phyloP scores from a whole-genome alignment of 176 grass and related monocot species.

The Rhynchospora pubera region DNA sequence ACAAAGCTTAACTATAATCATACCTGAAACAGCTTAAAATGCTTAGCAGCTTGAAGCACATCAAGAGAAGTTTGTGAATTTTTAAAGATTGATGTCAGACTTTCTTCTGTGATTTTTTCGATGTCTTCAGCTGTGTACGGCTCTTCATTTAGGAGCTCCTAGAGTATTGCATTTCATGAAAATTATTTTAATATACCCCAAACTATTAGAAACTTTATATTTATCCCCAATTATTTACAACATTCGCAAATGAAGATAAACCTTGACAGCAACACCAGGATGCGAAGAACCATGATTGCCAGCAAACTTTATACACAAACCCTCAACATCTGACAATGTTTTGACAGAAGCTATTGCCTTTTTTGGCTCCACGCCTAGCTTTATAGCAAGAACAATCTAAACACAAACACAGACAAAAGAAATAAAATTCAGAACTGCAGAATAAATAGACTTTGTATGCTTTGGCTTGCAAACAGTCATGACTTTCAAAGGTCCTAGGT shows the following conservation, averaged over 20 bases:
- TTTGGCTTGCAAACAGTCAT: neutral
- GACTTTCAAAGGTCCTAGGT: neutral
- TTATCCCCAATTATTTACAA: neutral
- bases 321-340: slow-evolving; percentile 85
- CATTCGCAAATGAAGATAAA: slow-evolving; percentile 8
- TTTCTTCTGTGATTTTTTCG: slow-evolving; percentile 55
- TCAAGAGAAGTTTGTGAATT: slow-evolving; percentile 76
- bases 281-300: slow-evolving; percentile 65
- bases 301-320: slow-evolving; percentile 63
- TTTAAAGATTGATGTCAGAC: slow-evolving; percentile 52
- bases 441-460: neutral
- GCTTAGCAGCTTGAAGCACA: slow-evolving; percentile 67
- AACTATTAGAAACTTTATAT: neutral
- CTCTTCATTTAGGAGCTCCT: slow-evolving; percentile 67
- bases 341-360: slow-evolving; percentile 56
- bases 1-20: neutral
- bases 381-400: slow-evolving; percentile 86
- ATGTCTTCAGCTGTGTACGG: slow-evolving; percentile 77
- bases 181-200: slow-evolving; percentile 14
- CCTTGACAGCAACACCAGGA: slow-evolving; percentile 74
- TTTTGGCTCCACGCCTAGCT: slow-evolving; percentile 60
- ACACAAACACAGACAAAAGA: slow-evolving; percentile 10
- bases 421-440: too few relatives aligned
- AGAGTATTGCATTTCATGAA: slow-evolving; percentile 16
- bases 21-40: slow-evolving; percentile 94